Evolutionary conservation across 2,329 filamentous ascomycete species (phyloP).

Genomic region (Salinomyces thailandicus): DNA sequence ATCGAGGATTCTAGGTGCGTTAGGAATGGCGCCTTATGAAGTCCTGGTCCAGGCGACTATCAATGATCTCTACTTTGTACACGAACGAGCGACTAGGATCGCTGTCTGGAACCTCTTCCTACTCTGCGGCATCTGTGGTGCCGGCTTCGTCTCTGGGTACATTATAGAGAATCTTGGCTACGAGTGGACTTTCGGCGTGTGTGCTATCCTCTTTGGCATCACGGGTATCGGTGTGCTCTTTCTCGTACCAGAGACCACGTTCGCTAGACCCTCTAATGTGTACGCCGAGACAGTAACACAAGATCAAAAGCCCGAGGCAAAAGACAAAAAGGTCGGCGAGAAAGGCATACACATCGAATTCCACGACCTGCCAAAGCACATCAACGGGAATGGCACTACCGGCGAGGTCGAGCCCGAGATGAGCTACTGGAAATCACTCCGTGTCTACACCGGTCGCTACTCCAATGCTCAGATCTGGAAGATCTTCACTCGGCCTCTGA

Average conservation of each 20-base stretch:
- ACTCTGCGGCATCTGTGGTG: constrained; percentile 30
- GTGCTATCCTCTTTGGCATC: constrained; percentile 28
- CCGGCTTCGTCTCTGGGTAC: constrained; percentile 30
- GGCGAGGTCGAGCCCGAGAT: constrained; percentile 15
- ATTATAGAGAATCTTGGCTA: constrained; percentile 32
- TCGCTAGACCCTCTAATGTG: constrained; percentile 10
- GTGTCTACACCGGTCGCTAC: constrained; percentile 25
- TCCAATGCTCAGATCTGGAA: constrained; percentile 26
- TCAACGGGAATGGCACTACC: constrained; percentile 12
- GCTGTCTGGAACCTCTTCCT: constrained; percentile 33
- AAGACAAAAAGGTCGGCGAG: constrained; percentile 12
- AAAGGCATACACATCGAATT: constrained; percentile 11
- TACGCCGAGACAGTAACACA: constrained; percentile 9
- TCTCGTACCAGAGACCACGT: constrained; percentile 24
- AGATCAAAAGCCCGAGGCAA: constrained; percentile 7
- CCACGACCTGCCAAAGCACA: constrained; percentile 4
- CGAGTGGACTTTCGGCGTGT: constrained; percentile 32
- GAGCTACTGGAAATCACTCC: constrained; percentile 20
- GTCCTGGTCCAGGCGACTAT: constrained; percentile 42
- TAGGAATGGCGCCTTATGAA: constrained; percentile 44
- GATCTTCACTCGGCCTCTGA: constrained; percentile 26
- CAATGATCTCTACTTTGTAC: constrained; percentile 34
- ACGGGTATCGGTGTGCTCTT: constrained; percentile 22
- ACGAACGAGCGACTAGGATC: constrained; percentile 31
- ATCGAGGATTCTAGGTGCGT: constrained; percentile 36